Evolutionary conservation across 306 rosid species (phyloP), one percentile per base, ranked within the genome.

Genomic region (Cucurbita moschata): DNA sequence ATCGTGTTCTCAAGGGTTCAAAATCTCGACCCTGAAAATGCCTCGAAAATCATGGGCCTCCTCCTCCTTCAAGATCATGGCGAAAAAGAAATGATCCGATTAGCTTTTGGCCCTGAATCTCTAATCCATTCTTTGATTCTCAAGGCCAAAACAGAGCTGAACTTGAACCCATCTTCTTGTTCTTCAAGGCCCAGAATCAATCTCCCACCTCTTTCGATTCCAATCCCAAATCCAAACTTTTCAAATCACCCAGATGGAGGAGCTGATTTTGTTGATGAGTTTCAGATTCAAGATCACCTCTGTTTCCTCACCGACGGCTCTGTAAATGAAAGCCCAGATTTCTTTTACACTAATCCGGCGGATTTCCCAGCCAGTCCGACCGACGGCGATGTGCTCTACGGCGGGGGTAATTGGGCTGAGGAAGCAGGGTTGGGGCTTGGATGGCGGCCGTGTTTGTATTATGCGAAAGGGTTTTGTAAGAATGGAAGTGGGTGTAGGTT

Each of bases 391-490:
- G 0, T 77, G 19, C 76, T 76, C 38, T 81, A 85, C 49, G 80
- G 85, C 14, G 72, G 61, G 10, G 96, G 87, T 67, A 88, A 83
- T 81, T 90, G 67, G 96, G 70, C 90, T 7, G 99, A 94, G 58
- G 97, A 90, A 42, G 87, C 86, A 5, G 87, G 79, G 77, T 79
- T 81, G 5, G 97, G 96, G 46, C 78, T 90, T 38, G 98, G 98
- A 2, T 94, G 98, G 98, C 89, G 89, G 74, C 96, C 98, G 4
- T 94, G 98, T 49, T 86, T 94, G 50, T 94, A 94, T 76, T 90
- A 71, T 78, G 98, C 98, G 0, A 89, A 95, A 84, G 98, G 98
- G 77, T 94, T 77, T 74, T 94, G 98, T 74, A 94, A 94, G 65
- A 94, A 94, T 58, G 97, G 98, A 8, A 78, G 85, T 15, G 79